Base-by-base conservation (phyloP, 2,329 filamentous ascomycete species). In the Colletotrichum brevisporum region DNA sequence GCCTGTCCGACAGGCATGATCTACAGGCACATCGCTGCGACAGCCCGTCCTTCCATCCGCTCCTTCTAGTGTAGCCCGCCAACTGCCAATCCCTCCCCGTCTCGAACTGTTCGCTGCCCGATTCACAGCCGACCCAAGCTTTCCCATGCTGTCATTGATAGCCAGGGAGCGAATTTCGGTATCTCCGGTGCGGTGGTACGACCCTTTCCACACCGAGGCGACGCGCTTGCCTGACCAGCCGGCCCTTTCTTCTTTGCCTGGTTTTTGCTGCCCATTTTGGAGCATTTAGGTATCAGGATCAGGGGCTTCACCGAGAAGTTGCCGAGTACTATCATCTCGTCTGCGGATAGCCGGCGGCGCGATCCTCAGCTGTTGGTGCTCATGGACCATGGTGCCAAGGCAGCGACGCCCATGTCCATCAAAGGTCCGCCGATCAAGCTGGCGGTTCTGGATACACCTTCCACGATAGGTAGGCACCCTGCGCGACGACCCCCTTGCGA, bases 391-490 rank as follows among this genome's bases (percentile, higher is more conserved):
- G 15, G 24, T 43, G 55, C 51, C 62, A 24, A 52, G 62, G 45
- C 48, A 48, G 51, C 45, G 27, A 43, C 31, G 48, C 58, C 62
- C 48, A 48, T 53, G 16, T 41, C 61, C n/a, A 68, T 26, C 48
- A 41, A 41, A 24, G 27, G 31, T 55, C 63, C 62, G 55, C 55
- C 55, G 62, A 66, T 69, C 62, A 55, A 41, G 66, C 31, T 56
- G n/a, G 45, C 21, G 31, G 15, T 15, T n/a, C 50, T 60, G 50
- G 52, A 60, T 69, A 15, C 55, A 65, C 61, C 61, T 69, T 69
- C 61, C 66, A 59, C 45, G 54, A 69, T 60, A 56, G 61, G 66
- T 55, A 69, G 18, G 55, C 50, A 50, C 66, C 54, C 45, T 27
- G 55, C 55, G 36, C 36, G 15, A 27, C 36, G 15, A 27, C 51